Evolutionary conservation across 176 grass and related monocot species (phyloP).

Genomic region (Melocanna baccifera): DNA sequence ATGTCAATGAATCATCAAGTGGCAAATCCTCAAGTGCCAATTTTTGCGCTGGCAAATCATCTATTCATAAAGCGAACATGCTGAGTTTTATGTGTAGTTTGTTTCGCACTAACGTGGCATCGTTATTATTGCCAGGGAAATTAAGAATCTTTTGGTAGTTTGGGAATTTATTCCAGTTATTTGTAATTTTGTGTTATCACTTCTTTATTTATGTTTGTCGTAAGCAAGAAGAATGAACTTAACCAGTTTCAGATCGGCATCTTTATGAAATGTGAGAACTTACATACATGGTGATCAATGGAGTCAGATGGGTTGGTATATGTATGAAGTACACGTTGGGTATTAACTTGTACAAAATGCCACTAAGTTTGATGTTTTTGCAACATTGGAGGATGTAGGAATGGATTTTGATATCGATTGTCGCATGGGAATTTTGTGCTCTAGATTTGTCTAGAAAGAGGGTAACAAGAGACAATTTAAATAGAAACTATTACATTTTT

Average conservation of each 20-base stretch:
- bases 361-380: not conserved
- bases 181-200: not conserved
- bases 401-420: not conserved
- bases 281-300: not conserved
- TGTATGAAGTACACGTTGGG: not conserved
- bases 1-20: too few relatives aligned
- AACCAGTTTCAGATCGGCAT: too few relatives aligned
- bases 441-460: not conserved
- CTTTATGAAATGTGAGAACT: not conserved
- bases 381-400: not conserved
- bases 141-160: not conserved
- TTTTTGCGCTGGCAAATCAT: too few relatives aligned
- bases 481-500: too few relatives aligned
- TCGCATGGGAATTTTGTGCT: not conserved
- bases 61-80: not conserved
- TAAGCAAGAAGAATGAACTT: not conserved
- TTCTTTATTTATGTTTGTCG: not conserved
- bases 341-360: not conserved
- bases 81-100: not conserved
- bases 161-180: not conserved
- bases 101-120: not conserved
- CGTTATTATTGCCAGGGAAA: not conserved
- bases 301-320: conserved; percentile 2
- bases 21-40: too few relatives aligned
- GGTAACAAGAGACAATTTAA: not conserved